A percentile compares a stretch with the other conserved stretches of the same genome.
phyloP scores from a whole-genome alignment of 768 basidiomycete species.

The Amanita jacksonii region DNA sequence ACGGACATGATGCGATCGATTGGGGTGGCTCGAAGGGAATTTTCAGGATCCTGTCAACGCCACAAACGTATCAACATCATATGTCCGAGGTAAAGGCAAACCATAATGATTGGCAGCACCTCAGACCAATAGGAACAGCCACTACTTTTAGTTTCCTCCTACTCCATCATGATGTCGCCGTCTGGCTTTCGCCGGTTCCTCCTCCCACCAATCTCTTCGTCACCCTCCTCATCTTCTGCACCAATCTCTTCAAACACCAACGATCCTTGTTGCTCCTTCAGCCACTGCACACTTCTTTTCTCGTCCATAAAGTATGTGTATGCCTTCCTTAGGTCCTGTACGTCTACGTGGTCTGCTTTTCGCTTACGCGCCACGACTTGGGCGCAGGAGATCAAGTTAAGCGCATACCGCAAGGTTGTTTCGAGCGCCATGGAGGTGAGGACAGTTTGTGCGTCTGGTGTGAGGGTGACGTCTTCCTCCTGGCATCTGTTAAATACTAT shows the following conservation, averaged over 20 bases:
- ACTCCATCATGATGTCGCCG: constrained; percentile 3
- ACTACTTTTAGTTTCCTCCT: too few species aligned
- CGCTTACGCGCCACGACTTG: constrained; percentile 80
- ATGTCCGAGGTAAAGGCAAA: background rate
- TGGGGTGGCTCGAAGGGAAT: too few species aligned
- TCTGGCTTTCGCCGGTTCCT: constrained; percentile 9
- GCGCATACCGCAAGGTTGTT: constrained; percentile 87
- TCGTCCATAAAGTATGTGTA: constrained; percentile 93
- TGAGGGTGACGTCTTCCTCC: constrained; percentile 90
- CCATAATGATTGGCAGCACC: background rate
- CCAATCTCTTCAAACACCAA: constrained; percentile 67
- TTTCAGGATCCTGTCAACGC: too few species aligned
- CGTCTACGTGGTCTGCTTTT: constrained; percentile 71
- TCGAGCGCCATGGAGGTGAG: constrained; percentile 82
- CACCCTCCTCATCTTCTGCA: constrained; percentile 15
- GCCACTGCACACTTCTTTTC: constrained; percentile 85
- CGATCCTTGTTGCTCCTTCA: constrained; percentile 73
- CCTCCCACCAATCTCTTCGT: too few species aligned
- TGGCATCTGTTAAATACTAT: constrained; percentile 47
- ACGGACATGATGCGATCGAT: too few species aligned
- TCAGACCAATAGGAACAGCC: background rate
- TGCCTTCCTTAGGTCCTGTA: constrained; percentile 74
- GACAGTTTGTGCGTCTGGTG: constrained; percentile 62
- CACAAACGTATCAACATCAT: too few species aligned
- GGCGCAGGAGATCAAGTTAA: constrained; percentile 92